phyloP scores from a whole-genome alignment of 495 filamentous ascomycete species.

The Neurospora sp. region DNA sequence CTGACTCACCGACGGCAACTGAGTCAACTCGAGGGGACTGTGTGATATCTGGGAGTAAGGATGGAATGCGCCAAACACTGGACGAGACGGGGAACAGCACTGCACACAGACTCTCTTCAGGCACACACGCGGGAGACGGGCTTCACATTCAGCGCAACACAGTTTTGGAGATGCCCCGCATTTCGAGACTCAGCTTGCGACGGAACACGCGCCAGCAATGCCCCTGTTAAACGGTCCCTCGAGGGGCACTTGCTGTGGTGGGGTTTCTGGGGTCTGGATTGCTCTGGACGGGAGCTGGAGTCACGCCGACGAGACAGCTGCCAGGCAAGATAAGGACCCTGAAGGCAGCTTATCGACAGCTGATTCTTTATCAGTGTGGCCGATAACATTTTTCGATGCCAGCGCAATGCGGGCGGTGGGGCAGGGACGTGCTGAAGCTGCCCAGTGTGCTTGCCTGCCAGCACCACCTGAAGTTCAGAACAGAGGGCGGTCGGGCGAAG shows the following conservation, averaged over 20 bases:
- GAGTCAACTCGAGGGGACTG: background rate
- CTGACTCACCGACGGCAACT: slow-evolving; percentile 1
- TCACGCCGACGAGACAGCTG: background rate
- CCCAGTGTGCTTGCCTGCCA: background rate
- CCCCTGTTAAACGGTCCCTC: background rate
- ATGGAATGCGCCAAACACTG: background rate
- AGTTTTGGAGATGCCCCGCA: background rate
- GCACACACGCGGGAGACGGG: background rate
- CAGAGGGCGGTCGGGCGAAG: background rate
- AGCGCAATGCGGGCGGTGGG: background rate
- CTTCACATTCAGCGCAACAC: background rate
- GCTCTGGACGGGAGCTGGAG: background rate
- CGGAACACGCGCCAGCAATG: background rate
- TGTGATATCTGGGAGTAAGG: background rate
- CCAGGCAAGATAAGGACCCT: background rate
- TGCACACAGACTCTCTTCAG: background rate
- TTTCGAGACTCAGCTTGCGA: background rate
- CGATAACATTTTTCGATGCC: background rate
- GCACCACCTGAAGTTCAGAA: background rate
- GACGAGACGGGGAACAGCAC: background rate
- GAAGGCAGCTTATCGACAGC: background rate
- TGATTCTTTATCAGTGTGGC: background rate
- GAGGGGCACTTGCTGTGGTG: background rate
- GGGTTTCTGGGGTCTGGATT: background rate
- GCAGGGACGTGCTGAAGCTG: background rate